Evolutionary conservation across 2,329 filamentous ascomycete species (phyloP).

Genomic region (Capronia americana): DNA sequence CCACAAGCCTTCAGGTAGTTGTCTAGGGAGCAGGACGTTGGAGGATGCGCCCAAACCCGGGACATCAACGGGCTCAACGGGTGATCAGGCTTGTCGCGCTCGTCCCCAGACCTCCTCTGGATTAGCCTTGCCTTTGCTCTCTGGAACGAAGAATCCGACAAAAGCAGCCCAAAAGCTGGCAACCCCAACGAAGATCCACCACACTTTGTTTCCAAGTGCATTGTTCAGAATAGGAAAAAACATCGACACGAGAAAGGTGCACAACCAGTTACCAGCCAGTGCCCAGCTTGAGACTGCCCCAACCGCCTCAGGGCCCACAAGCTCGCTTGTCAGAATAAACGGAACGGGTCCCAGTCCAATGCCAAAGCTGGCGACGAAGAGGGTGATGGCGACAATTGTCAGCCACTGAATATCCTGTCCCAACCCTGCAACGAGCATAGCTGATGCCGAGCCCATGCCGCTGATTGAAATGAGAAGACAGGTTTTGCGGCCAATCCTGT

Average conservation of each 20-base stretch:
- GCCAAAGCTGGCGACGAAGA: slow-evolving; percentile 88
- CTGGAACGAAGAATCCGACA: slow-evolving; percentile 75
- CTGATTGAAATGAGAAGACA: slow-evolving; percentile 82
- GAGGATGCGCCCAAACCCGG: not conserved
- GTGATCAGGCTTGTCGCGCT: slow-evolving; percentile 42
- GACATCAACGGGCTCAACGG: not conserved
- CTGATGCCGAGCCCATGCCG: slow-evolving; percentile 80
- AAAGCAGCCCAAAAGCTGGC: slow-evolving; percentile 73
- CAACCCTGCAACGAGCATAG: slow-evolving; percentile 81
- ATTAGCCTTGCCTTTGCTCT: slow-evolving; percentile 83
- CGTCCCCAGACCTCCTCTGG: slow-evolving; percentile 88
- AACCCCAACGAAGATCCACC: slow-evolving; percentile 85
- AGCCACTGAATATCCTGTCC: slow-evolving; percentile 72
- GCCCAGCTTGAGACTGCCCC: slow-evolving; percentile 90
- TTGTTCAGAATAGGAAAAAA: slow-evolving; percentile 91
- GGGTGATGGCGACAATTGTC: slow-evolving; percentile 78
- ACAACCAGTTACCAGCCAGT: slow-evolving; percentile 83
- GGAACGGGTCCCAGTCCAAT: slow-evolving; percentile 91
- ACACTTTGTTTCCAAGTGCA: slow-evolving; percentile 78
- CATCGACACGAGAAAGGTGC: slow-evolving; percentile 90
- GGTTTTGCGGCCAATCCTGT: slow-evolving; percentile 79
- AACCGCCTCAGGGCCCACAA: slow-evolving; percentile 88
- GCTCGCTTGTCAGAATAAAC: slow-evolving; percentile 89
- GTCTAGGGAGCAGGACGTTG: not conserved
- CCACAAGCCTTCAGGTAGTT: not conserved